Evolutionary conservation across 495 filamentous ascomycete species (phyloP).

Genomic region (Aspergillus kassunensis): DNA sequence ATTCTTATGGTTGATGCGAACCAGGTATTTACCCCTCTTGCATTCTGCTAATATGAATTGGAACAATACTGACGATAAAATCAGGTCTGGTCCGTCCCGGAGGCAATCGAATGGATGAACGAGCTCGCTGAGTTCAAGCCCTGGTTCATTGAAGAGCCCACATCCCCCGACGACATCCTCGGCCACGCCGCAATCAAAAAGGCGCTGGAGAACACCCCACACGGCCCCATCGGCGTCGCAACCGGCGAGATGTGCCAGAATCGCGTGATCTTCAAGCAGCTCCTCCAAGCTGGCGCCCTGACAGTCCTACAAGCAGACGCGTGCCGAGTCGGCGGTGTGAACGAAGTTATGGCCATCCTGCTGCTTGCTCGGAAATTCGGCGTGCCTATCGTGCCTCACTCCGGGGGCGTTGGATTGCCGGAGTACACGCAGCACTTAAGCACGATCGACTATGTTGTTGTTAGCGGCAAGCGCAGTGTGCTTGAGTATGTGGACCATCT

Average conservation of each 20-base stretch:
- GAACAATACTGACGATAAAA: background rate
- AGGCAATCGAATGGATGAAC: slow-evolving; percentile 86
- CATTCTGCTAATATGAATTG: no score
- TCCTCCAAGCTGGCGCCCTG: slow-evolving; percentile 72
- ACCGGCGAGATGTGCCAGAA: slow-evolving; percentile 98
- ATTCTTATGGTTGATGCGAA: slow-evolving; percentile 95
- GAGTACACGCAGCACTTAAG: slow-evolving; percentile 93
- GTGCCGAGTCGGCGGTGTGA: slow-evolving; percentile 86
- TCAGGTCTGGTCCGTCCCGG: slow-evolving; percentile 81
- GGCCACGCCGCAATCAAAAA: slow-evolving; percentile 82
- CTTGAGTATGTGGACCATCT: slow-evolving; percentile 92
- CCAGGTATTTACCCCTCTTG: slow-evolving; percentile 48
- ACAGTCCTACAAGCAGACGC: slow-evolving; percentile 91
- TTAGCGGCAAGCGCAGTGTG: slow-evolving; percentile 74
- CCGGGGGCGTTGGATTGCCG: slow-evolving; percentile 83
- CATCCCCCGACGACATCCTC: slow-evolving; percentile 85
- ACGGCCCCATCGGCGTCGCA: slow-evolving; percentile 73
- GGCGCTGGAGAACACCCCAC: slow-evolving; percentile 60
- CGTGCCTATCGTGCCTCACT: slow-evolving; percentile 84
- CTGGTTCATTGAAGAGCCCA: slow-evolving; percentile 99
- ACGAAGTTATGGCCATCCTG: slow-evolving; percentile 88
- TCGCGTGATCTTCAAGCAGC: slow-evolving; percentile 89
- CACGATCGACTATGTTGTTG: slow-evolving; percentile 91
- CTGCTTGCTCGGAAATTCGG: slow-evolving; percentile 82
- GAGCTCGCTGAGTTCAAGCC: slow-evolving; percentile 79